These are phyloP conservation scores for Mycena filopes DNA, from an alignment of 768 basidiomycete species.

Conservation along the genomic window DNA sequence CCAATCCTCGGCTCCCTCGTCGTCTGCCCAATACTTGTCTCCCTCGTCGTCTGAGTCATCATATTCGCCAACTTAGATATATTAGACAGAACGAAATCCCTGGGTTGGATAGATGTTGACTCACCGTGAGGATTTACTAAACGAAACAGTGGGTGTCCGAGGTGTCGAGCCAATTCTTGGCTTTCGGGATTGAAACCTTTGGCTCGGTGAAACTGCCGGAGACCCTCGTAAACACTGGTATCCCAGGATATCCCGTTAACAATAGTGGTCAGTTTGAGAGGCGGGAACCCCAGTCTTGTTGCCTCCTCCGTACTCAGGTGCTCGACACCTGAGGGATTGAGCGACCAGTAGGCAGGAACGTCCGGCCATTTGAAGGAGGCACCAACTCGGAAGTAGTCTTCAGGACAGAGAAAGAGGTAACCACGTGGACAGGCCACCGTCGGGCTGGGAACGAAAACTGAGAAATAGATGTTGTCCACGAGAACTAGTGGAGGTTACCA, in stretches of 20 bases:
- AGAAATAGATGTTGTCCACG: too few relatives aligned
- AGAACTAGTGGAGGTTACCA: too few relatives aligned
- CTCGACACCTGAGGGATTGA: not conserved
- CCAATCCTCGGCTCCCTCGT: too few relatives aligned
- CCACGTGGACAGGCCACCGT: not conserved
- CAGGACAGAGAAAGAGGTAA: slow-evolving; percentile 4
- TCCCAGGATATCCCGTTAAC: not conserved
- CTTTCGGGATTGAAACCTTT: slow-evolving; percentile 17
- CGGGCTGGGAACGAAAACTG: not conserved
- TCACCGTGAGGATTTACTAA: not conserved
- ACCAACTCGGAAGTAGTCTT: not conserved
- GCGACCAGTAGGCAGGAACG: not conserved
- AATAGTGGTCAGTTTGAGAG: not conserved
- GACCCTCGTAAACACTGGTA: not conserved
- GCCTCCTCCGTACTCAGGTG: slow-evolving; percentile 3
- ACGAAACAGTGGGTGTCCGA: not conserved
- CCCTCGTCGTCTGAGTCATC: too few relatives aligned
- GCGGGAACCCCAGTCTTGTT: not conserved
- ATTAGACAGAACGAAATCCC: too few relatives aligned
- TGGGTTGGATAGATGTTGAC: too few relatives aligned
- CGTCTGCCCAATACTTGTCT: too few relatives aligned
- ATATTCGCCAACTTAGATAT: too few relatives aligned
- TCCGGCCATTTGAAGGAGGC: not conserved
- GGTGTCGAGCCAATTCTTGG: not conserved
- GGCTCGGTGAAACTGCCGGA: slow-evolving; percentile 14